These are phyloP conservation scores for Teratosphaeriaceae sp. DNA, from an alignment of 2,329 filamentous ascomycete species.

Conservation along the genomic window DNA sequence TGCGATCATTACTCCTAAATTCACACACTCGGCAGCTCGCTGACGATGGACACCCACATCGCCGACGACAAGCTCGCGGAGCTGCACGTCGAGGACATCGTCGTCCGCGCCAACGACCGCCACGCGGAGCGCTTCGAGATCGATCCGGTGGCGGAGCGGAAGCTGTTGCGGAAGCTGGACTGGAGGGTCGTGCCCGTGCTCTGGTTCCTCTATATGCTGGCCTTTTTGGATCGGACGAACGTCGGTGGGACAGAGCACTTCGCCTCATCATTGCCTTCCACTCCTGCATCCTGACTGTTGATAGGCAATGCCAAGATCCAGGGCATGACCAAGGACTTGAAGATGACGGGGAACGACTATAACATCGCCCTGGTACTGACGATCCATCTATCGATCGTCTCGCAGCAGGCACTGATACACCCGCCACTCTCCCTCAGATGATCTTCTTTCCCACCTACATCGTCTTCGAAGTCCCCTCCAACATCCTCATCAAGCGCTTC, in stretches of 20 bases:
- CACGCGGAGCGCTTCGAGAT: constrained; percentile 14
- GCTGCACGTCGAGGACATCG: constrained; percentile 16
- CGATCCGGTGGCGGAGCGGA: constrained; percentile 32
- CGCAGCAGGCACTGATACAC: too few species aligned
- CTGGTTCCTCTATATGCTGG: constrained; percentile 39
- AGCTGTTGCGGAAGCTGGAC: constrained; percentile 43
- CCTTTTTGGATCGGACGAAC: constrained; percentile 30
- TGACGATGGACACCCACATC: constrained; percentile 12
- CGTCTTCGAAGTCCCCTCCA: constrained; percentile 40
- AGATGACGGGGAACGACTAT: constrained; percentile 49
- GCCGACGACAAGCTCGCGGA: constrained; percentile 20
- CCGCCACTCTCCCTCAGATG: too few species aligned
- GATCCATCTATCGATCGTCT: too few species aligned
- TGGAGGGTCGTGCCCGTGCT: constrained; percentile 43
- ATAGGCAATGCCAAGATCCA: constrained; percentile 35
- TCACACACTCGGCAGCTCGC: not conserved
- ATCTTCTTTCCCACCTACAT: constrained; percentile 56
- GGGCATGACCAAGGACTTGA: constrained; percentile 32
- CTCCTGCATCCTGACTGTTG: not conserved
- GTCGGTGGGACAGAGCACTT: constrained; percentile 11
- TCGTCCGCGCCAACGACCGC: constrained; percentile 16
- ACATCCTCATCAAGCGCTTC: constrained; percentile 39
- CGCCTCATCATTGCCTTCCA: not conserved
- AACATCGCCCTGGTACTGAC: constrained; percentile 56
- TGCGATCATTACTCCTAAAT: too few species aligned